Percentiles rank a stretch among this genome's conserved stretches.
Conservation (phyloP, 768 basidiomycete species). For the Lyophyllum decastes region DNA sequence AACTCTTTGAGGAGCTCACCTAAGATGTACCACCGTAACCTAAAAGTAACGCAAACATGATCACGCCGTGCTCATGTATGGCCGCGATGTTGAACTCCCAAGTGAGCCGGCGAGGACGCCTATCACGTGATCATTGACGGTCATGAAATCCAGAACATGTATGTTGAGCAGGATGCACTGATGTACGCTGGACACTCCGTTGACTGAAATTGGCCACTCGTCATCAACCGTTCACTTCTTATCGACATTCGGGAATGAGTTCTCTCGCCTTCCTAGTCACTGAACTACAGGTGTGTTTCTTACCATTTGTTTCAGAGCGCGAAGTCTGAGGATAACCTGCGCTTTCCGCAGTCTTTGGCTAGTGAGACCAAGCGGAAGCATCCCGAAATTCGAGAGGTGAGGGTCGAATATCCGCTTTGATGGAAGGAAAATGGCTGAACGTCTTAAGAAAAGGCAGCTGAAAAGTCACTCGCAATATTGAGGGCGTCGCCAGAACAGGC, state of each 20-base stretch:
- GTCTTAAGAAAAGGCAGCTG: slow-evolving; percentile 62
- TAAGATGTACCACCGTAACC: too few species aligned
- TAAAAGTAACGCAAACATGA: too few species aligned
- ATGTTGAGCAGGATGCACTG: background rate
- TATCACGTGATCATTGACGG: background rate
- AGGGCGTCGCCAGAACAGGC: slow-evolving; percentile 83
- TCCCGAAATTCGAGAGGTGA: slow-evolving; percentile 92
- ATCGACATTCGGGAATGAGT: slow-evolving; percentile 15
- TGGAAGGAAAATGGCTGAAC: slow-evolving; percentile 15
- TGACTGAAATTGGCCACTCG: background rate
- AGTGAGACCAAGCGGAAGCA: slow-evolving; percentile 88
- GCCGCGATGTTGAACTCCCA: too few species aligned
- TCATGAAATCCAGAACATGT: background rate
- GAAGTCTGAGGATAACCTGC: background rate
- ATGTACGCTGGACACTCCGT: background rate
- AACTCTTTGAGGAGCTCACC: too few species aligned
- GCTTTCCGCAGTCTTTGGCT: slow-evolving; percentile 63
- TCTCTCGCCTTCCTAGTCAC: slow-evolving; percentile 19
- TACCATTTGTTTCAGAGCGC: background rate
- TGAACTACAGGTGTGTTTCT: slow-evolving; percentile 14
- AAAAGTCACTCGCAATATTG: slow-evolving; percentile 82
- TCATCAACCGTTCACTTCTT: background rate
- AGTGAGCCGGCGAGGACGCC: too few species aligned
- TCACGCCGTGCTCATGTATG: too few species aligned
- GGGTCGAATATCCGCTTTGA: slow-evolving; percentile 16